Percentiles rank a stretch among this genome's conserved stretches.
These are phyloP conservation scores for Rubus parviflorus DNA, from an alignment of 306 rosid species.

Conservation along the genomic window DNA sequence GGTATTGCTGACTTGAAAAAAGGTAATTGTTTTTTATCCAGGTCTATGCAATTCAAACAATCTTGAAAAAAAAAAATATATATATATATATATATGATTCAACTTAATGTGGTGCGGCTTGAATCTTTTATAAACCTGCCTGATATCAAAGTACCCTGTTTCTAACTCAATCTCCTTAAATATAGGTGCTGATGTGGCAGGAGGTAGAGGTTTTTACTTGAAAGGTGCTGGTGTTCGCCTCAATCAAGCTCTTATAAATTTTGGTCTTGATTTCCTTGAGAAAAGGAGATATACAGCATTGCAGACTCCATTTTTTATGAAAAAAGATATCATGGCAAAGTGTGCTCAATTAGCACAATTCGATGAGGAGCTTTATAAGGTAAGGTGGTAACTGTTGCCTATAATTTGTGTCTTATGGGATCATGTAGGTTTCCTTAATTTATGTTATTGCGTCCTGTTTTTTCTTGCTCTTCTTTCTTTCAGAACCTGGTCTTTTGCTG, in stretches of 20 bases:
- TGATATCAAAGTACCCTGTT: constrained; percentile 13
- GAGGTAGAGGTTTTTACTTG: constrained; percentile 94
- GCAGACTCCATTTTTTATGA: constrained; percentile 97
- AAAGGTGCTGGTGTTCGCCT: constrained; percentile 92
- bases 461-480: not conserved
- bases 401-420: not conserved
- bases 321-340: constrained; percentile 86
- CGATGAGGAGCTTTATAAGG: constrained; percentile 97
- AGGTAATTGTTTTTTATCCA: constrained; percentile 38
- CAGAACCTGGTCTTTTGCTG: not conserved
- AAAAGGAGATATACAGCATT: constrained; percentile 65
- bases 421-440: constrained; percentile 7
- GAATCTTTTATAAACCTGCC: not conserved
- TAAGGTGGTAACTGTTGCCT: constrained; percentile 29
- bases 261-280: constrained; percentile 81
- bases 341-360: constrained; percentile 98
- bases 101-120: not conserved
- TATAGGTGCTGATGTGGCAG: constrained; percentile 88
- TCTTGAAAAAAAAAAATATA: not conserved
- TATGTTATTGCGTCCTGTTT: not conserved
- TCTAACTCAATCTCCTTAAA: constrained; percentile 23
- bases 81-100: not conserved
- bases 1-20: constrained; percentile 71
- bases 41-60: not conserved
- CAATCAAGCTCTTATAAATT: constrained; percentile 89